Evolutionary conservation across 179 eudicot species (phyloP).

Genomic region (Patellifolia procumbens): DNA sequence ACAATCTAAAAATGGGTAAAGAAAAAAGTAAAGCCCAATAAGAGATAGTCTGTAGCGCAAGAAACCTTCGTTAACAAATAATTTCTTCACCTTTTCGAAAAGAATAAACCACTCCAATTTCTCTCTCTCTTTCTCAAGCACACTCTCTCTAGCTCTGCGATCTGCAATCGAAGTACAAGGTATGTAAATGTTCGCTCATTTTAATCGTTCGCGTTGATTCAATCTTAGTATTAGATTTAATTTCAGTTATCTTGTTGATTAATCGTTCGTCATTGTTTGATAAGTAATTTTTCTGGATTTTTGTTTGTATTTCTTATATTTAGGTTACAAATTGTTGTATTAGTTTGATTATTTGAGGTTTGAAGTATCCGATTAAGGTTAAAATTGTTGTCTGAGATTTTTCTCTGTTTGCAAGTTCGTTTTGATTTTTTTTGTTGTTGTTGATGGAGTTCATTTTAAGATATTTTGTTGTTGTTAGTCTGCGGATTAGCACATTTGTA

Average conservation of each 20-base stretch:
- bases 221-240: background rate
- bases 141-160: background rate
- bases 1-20: background rate
- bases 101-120: too few species aligned
- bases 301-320: background rate
- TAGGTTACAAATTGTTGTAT: background rate
- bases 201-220: background rate
- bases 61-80: constrained; percentile 24
- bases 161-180: constrained; percentile 16
- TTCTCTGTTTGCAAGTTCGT: too few species aligned
- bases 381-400: too few species aligned
- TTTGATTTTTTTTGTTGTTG: too few species aligned
- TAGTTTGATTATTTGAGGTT: background rate
- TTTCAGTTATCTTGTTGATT: background rate
- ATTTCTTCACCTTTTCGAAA: background rate
- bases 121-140: background rate
- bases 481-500: too few species aligned
- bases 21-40: background rate
- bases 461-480: too few species aligned
- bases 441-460: too few species aligned
- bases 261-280: background rate
- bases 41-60: constrained; percentile 27
- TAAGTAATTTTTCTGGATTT: background rate
- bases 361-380: background rate
- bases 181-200: background rate